These are phyloP conservation scores for Arctium minus DNA, from an alignment of 129 eudicot genomes.

Conservation along the genomic window DNA sequence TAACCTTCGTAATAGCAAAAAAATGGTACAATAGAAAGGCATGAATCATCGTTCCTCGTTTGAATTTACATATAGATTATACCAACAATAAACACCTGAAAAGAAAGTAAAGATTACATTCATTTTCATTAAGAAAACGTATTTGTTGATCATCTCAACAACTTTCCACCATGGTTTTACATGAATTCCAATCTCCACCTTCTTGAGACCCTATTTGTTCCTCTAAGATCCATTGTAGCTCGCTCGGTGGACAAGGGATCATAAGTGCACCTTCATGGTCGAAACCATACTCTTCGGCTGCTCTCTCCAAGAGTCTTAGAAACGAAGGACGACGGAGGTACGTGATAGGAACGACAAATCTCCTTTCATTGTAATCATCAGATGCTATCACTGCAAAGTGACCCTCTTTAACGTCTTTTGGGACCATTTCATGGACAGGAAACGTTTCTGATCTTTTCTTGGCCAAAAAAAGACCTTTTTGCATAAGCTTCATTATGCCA, in stretches of 20 bases:
- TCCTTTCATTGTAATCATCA: constrained; percentile 23
- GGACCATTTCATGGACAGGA: constrained; percentile 27
- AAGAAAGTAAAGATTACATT: no score
- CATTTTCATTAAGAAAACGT: no score
- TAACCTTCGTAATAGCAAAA: no score
- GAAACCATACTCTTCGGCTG: constrained; percentile 40
- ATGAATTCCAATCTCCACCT: constrained; percentile 20
- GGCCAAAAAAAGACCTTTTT: constrained; percentile 30
- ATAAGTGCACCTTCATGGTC: constrained; percentile 40
- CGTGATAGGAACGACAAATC: constrained; percentile 26
- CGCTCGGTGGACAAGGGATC: constrained; percentile 33
- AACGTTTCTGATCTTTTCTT: constrained; percentile 6
- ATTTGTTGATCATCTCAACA: constrained; percentile 15
- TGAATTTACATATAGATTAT: not conserved
- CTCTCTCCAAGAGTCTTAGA: constrained; percentile 35
- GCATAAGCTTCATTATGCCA: constrained; percentile 33
- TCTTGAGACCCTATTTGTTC: constrained; percentile 19
- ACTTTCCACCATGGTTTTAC: constrained; percentile 30
- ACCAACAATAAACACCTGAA: not conserved
- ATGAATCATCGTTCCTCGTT: no score
- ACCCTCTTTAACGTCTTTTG: constrained; percentile 44
- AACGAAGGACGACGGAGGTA: constrained; percentile 29
- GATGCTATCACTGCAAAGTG: constrained; percentile 46
- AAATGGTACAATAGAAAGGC: no score
- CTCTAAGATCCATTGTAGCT: constrained; percentile 31